phyloP scores from a whole-genome alignment of 441 rosid genomes.

The Pelargonium australe region DNA sequence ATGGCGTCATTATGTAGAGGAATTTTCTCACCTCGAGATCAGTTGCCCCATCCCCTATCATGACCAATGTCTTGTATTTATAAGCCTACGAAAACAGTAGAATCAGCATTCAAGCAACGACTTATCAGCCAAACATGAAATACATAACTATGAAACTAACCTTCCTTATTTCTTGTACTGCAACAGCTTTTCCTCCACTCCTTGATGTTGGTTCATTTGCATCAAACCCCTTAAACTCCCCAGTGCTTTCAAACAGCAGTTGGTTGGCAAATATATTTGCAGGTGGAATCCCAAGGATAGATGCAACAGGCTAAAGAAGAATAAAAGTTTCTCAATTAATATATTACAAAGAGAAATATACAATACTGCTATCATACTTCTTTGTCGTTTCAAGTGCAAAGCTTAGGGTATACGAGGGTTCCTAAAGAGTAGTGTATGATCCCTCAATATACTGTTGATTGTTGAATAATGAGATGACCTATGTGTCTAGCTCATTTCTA shows the following conservation, averaged over 20 bases:
- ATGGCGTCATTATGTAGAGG: not conserved
- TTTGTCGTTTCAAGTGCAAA: not conserved
- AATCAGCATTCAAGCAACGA: slow-evolving; percentile 20
- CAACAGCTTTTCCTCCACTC: slow-evolving; percentile 95
- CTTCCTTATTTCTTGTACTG: slow-evolving; percentile 82
- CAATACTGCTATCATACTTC: not conserved
- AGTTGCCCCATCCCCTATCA: slow-evolving; percentile 98
- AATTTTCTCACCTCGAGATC: slow-evolving; percentile 70
- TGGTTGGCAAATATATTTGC: slow-evolving; percentile 87
- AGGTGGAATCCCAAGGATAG: slow-evolving; percentile 70
- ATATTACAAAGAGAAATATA: not conserved
- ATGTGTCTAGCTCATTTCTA: too few relatives aligned
- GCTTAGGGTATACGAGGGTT: not conserved
- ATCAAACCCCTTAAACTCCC: slow-evolving; percentile 79
- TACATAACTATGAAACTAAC: slow-evolving; percentile 29
- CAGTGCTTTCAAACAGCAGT: slow-evolving; percentile 61
- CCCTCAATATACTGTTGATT: too few relatives aligned
- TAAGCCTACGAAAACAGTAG: slow-evolving; percentile 39
- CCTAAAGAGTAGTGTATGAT: not conserved
- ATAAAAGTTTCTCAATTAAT: slow-evolving; percentile 11
- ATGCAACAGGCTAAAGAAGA: slow-evolving; percentile 71
- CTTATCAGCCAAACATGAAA: slow-evolving; percentile 12
- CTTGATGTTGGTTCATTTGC: slow-evolving; percentile 84
- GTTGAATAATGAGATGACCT: not conserved
- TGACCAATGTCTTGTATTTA: slow-evolving; percentile 64